Percentiles rank a stretch among this genome's conserved stretches.
Conservation (phyloP, 768 basidiomycete genomes). For the Pisolithus tinctorius region DNA sequence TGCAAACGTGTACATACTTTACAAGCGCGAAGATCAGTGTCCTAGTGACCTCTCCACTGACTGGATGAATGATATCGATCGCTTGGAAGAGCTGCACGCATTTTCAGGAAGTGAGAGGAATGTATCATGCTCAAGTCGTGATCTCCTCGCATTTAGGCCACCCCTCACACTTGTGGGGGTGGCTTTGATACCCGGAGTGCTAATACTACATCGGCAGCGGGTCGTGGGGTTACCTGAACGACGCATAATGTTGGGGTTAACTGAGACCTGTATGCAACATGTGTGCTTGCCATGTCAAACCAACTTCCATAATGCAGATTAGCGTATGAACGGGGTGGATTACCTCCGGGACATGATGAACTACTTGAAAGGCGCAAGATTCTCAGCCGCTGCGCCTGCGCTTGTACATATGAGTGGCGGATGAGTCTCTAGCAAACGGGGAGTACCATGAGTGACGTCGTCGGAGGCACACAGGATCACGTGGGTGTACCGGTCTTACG, state of each 20-base stretch:
- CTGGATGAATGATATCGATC: conserved; percentile 28
- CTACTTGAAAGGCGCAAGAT: conserved; percentile 39
- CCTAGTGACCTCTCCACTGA: conserved; percentile 16
- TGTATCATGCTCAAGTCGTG: not conserved
- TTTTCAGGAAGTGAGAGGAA: conserved; percentile 7
- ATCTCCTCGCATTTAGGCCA: conserved; percentile 35
- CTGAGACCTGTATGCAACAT: not conserved
- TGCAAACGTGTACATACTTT: conserved; percentile 36
- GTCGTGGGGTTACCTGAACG: conserved; percentile 12
- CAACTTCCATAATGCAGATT: conserved; percentile 8
- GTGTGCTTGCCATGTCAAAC: conserved; percentile 19
- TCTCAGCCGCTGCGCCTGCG: conserved; percentile 10
- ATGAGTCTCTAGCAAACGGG: too few relatives aligned
- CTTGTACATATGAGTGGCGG: too few relatives aligned
- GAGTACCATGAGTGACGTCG: too few relatives aligned
- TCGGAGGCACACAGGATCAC: too few relatives aligned
- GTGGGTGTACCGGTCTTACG: too few relatives aligned
- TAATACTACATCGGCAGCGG: conserved; percentile 16
- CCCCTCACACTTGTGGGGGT: conserved; percentile 40
- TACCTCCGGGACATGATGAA: not conserved
- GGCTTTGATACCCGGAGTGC: conserved; percentile 31
- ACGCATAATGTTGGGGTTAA: too few relatives aligned
- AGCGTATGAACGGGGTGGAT: not conserved
- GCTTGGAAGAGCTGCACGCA: conserved; percentile 22
- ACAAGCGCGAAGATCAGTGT: conserved; percentile 33